These are phyloP conservation scores for Exserohilum turcica DNA, from an alignment of 2,329 filamentous ascomycete species.

Conservation along the genomic window DNA sequence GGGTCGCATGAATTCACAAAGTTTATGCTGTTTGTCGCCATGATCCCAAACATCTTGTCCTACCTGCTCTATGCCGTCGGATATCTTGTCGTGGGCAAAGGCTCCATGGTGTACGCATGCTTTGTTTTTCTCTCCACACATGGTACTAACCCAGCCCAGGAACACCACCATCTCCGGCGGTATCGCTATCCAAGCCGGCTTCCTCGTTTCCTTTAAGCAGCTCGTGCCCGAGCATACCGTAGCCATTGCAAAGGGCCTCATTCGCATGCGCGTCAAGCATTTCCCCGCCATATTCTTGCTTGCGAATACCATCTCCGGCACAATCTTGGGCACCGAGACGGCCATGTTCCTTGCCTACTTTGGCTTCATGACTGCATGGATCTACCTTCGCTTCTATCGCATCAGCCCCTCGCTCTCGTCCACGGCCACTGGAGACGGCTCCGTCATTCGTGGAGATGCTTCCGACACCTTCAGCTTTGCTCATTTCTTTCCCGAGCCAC, in stretches of 20 bases:
- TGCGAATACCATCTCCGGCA: conserved; percentile 70
- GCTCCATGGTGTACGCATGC: conserved; percentile 68
- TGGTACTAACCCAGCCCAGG: conserved; percentile 33
- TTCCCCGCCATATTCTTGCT: conserved; percentile 77
- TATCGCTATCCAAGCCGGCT: conserved; percentile 86
- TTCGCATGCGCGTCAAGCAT: conserved; percentile 86
- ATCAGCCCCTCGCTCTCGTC: conserved; percentile 63
- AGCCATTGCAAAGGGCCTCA: conserved; percentile 83
- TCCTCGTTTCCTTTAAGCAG: conserved; percentile 96
- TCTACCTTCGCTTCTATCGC: conserved; percentile 96
- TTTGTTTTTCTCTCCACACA: background rate
- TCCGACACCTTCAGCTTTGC: conserved; percentile 96
- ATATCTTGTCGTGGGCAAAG: conserved; percentile 70
- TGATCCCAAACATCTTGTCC: conserved; percentile 79
- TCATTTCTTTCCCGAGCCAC: conserved; percentile 87
- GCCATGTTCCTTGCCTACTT: conserved; percentile 79
- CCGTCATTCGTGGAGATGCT: conserved; percentile 79
- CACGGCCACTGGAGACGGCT: conserved; percentile 57
- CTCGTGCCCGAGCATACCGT: conserved; percentile 97
- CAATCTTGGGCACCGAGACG: conserved; percentile 71
- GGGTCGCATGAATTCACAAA: conserved; percentile 89
- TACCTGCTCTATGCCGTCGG: conserved; percentile 76
- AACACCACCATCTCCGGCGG: conserved; percentile 88
- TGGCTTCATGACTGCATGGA: conserved; percentile 88
- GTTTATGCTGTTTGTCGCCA: conserved; percentile 76